Conservation (phyloP, 108 stramenopile genomes). For the Aurantiochytrium sp. region DNA sequence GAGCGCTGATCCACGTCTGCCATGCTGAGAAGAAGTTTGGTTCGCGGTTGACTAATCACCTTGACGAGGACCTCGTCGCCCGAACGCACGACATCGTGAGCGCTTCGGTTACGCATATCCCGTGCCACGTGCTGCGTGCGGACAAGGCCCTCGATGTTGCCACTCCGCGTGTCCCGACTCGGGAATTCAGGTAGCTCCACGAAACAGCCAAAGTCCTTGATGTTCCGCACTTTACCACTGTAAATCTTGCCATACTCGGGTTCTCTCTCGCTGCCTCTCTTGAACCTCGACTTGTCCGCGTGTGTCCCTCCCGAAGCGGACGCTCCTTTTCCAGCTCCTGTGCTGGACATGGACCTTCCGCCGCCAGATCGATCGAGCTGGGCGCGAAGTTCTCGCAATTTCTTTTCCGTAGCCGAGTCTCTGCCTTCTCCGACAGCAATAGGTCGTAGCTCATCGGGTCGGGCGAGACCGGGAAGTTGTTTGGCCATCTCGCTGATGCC, state of each 20-base stretch:
- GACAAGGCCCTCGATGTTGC: constrained; percentile 66
- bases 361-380: not conserved
- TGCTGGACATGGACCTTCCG: not conserved
- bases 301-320: not conserved
- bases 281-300: not conserved
- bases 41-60: constrained; percentile 62
- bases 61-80: constrained; percentile 77
- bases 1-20: constrained; percentile 89
- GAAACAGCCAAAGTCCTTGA: constrained; percentile 82
- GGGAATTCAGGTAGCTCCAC: constrained; percentile 55
- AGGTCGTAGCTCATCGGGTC: not conserved
- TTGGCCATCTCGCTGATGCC: not conserved
- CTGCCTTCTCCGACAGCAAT: not conserved
- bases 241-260: constrained; percentile 70
- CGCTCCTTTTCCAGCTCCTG: not conserved
- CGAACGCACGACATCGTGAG: constrained; percentile 49
- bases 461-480: not conserved
- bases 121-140: constrained; percentile 68
- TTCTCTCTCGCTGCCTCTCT: not conserved
- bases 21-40: constrained; percentile 60
- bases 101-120: constrained; percentile 43
- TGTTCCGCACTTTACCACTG: constrained; percentile 64
- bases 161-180: not conserved
- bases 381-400: not conserved
- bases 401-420: not conserved